A percentile compares a stretch with the other conserved stretches of the same genome.
These are phyloP conservation scores for Cnidoscolus chayamansa DNA, from an alignment of 441 rosid genomes.

Conservation along the genomic window DNA sequence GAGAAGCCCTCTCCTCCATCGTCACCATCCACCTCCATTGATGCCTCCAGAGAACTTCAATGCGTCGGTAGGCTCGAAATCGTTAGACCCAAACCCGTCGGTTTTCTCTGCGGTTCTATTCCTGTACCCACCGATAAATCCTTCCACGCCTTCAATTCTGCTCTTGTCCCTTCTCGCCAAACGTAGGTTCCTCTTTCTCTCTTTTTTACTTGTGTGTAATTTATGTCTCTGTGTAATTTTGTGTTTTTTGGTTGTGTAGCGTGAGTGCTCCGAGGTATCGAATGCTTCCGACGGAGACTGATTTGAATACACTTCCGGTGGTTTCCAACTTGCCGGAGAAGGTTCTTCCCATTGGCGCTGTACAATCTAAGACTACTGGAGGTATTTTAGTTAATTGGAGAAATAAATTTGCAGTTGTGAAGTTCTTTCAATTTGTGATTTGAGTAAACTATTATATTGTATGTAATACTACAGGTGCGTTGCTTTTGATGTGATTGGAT, in stretches of 20 bases:
- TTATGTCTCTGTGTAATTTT: neutral
- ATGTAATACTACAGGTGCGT: neutral
- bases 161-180: slow-evolving; percentile 64
- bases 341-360: slow-evolving; percentile 59
- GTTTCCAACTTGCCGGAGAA: slow-evolving; percentile 56
- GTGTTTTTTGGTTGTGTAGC: slow-evolving; percentile 30
- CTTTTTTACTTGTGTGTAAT: neutral
- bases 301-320: slow-evolving; percentile 71
- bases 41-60: slow-evolving; percentile 55
- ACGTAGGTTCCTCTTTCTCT: slow-evolving; percentile 32
- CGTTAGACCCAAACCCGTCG: slow-evolving; percentile 58
- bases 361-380: slow-evolving; percentile 54
- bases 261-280: slow-evolving; percentile 72
- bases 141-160: slow-evolving; percentile 57
- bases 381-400: slow-evolving; percentile 33
- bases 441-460: neutral
- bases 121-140: slow-evolving; percentile 81
- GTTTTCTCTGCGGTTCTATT: slow-evolving; percentile 87
- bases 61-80: slow-evolving; percentile 79
- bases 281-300: slow-evolving; percentile 75
- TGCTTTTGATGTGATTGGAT: neutral
- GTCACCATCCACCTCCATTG: slow-evolving; percentile 29
- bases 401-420: neutral
- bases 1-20: slow-evolving; percentile 40
- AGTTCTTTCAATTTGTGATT: neutral